Evolutionary conservation across 768 basidiomycete genomes (phyloP).

Genomic region (Collybiopsis luxurians): DNA sequence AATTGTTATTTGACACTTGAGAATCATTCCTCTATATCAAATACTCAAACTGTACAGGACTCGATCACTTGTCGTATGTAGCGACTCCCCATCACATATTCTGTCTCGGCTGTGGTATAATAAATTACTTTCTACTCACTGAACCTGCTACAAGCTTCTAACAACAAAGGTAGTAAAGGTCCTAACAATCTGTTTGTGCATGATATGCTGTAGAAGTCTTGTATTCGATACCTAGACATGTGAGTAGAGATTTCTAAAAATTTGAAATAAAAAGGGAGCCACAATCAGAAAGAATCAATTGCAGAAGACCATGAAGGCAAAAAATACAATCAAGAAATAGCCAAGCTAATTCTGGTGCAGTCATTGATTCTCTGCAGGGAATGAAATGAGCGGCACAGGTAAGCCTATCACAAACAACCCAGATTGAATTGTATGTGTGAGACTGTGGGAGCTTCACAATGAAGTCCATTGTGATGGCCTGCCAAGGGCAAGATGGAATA

Average conservation of each 20-base stretch:
- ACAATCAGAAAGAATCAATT: conserved; percentile 31
- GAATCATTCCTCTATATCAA: no score
- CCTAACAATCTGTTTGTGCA: no score
- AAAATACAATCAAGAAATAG: conserved; percentile 35
- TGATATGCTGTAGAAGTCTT: conserved; percentile 39
- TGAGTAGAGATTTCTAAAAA: conserved; percentile 21
- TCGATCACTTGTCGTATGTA: no score
- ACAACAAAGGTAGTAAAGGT: no score
- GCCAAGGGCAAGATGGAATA: conserved; percentile 33
- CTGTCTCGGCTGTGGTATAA: no score
- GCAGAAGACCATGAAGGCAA: conserved; percentile 29
- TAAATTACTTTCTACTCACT: no score
- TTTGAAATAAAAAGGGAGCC: conserved; percentile 30
- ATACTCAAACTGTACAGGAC: no score
- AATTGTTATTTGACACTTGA: no score
- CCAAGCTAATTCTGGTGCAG: conserved; percentile 24
- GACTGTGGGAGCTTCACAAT: conserved; percentile 38
- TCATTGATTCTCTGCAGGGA: conserved; percentile 25
- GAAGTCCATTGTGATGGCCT: conserved; percentile 38
- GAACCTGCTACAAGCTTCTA: no score
- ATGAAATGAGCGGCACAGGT: conserved; percentile 43
- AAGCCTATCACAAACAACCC: conserved; percentile 35
- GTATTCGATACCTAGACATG: conserved; percentile 6
- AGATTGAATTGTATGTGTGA: conserved; percentile 32
- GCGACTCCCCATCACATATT: no score